These are phyloP conservation scores for Aspergillus cavernicola DNA, from an alignment of 495 filamentous ascomycete species.

Conservation along the genomic window DNA sequence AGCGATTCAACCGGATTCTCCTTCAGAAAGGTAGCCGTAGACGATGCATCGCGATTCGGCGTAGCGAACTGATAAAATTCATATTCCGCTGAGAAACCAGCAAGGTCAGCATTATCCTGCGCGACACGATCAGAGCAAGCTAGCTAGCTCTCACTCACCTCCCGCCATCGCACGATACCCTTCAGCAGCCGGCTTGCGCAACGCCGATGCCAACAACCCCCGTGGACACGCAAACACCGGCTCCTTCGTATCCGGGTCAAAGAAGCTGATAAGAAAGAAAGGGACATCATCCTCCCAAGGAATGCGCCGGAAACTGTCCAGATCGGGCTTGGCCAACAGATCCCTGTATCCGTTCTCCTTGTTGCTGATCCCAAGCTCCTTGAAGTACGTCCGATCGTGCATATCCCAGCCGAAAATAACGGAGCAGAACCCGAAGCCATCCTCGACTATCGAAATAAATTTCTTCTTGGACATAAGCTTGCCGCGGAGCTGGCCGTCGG, in stretches of 20 bases:
- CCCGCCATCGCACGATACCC: slow-evolving; percentile 87
- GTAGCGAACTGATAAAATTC: slow-evolving; percentile 94
- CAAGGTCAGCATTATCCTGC: background rate
- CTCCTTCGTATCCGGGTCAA: slow-evolving; percentile 50
- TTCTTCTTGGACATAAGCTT: slow-evolving; percentile 96
- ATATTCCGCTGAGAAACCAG: slow-evolving; percentile 68
- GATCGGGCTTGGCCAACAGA: slow-evolving; percentile 77
- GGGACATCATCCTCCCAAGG: slow-evolving; percentile 93
- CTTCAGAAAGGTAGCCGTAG: slow-evolving; percentile 68
- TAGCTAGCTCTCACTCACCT: slow-evolving; percentile 51
- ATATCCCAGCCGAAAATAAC: slow-evolving; percentile 98
- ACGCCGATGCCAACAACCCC: slow-evolving; percentile 63
- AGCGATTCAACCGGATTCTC: slow-evolving; percentile 68
- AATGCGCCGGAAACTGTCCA: slow-evolving; percentile 79
- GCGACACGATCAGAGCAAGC: background rate
- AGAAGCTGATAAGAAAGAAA: slow-evolving; percentile 89
- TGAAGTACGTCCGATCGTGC: slow-evolving; percentile 87
- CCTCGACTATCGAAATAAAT: slow-evolving; percentile 77
- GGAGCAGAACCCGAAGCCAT: slow-evolving; percentile 95
- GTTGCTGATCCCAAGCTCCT: slow-evolving; percentile 84
- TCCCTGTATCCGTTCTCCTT: slow-evolving; percentile 92
- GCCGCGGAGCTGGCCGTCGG: slow-evolving; percentile 85
- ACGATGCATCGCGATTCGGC: slow-evolving; percentile 64
- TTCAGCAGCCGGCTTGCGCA: slow-evolving; percentile 60
- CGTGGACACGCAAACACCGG: slow-evolving; percentile 81